Evolutionary conservation across 2,329 filamentous ascomycete genomes (phyloP), one percentile per base, ranked within the genome.

Genomic region (Aureobasidium sp.): DNA sequence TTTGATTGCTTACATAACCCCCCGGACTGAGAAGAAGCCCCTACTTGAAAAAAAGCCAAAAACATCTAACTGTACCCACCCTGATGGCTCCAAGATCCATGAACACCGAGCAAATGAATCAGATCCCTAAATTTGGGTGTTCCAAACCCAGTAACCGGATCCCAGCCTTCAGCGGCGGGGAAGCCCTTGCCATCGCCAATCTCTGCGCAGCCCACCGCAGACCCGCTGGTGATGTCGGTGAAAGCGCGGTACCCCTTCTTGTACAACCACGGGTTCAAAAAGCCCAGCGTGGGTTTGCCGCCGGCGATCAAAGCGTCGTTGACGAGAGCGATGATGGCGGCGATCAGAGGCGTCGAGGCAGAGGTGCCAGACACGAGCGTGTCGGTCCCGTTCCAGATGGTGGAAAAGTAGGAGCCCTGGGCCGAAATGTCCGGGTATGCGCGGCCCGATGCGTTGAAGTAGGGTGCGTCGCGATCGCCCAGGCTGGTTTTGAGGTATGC

Each of bases 301-400:
- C 64, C 66, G 0, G 72, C 67, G 22, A 83, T 63, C 30, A 80
- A 70, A 1, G 77, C 79, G 59, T 84, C 80, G 58, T 85, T 85
- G 56, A 85, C 69, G 3, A 85, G 72, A 2, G 77, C 70, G 40
- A 85, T 69, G 34, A 85, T 70, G 6, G 73, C 76, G 1, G 78
- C 75, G 21, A 80, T 77, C 0, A 79, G 67, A 0, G 83, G 83
- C 1, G 77, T 67, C 0, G 80, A 74, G 25, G 79, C 76, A 7
- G 72, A 75, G 1, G 77, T 80, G 14, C 78, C 78, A 12, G 70
- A 73, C 12, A 77, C 61, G 6, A 62, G 59, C 3, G 60, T 61
- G 30, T 70, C 64, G 0, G 61, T 68, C 2, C 68, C 66, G 51
- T 72, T 68, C 52, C 53, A 68, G 21, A 73, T 63, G 34, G 68